A percentile compares a stretch with the other conserved stretches of the same genome.
phyloP scores from a whole-genome alignment of 2,329 filamentous ascomycete genomes.

The Leptographium lundbergii region DNA sequence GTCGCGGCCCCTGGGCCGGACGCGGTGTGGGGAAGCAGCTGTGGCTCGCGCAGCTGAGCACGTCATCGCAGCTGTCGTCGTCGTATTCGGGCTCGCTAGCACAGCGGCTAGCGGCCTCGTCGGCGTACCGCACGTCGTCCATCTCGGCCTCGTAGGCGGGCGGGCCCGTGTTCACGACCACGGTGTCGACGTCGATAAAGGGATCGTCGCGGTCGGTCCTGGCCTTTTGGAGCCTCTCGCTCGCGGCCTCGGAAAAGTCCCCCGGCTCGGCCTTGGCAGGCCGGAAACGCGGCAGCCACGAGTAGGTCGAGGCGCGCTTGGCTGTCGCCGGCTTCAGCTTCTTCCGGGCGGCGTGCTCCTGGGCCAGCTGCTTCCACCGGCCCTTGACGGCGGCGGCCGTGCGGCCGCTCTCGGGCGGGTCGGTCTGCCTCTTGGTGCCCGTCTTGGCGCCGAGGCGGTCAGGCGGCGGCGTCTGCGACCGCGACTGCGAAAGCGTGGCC shows the following conservation, averaged over 20 bases:
- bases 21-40: not conserved
- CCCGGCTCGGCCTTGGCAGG: not conserved
- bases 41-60: not conserved
- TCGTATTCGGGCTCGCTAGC: not conserved
- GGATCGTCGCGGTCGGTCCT: not conserved
- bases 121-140: not conserved
- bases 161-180: not conserved
- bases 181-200: not conserved
- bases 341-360: not conserved
- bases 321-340: not conserved
- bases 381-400: not conserved
- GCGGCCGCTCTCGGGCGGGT: not conserved
- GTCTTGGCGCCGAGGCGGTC: not conserved
- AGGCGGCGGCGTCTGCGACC: not conserved
- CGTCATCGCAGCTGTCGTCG: not conserved
- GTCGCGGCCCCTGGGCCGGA: not conserved
- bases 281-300: not conserved
- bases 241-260: not conserved
- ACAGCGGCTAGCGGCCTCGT: too few relatives aligned
- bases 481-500: not conserved
- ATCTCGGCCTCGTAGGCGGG: not conserved
- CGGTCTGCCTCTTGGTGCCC: constrained; percentile 1
- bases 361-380: constrained; percentile 3
- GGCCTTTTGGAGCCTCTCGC: not conserved
- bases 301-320: not conserved